Evolutionary conservation across 495 filamentous ascomycete species (phyloP).

Genomic region (Penicillium simplicissimum): DNA sequence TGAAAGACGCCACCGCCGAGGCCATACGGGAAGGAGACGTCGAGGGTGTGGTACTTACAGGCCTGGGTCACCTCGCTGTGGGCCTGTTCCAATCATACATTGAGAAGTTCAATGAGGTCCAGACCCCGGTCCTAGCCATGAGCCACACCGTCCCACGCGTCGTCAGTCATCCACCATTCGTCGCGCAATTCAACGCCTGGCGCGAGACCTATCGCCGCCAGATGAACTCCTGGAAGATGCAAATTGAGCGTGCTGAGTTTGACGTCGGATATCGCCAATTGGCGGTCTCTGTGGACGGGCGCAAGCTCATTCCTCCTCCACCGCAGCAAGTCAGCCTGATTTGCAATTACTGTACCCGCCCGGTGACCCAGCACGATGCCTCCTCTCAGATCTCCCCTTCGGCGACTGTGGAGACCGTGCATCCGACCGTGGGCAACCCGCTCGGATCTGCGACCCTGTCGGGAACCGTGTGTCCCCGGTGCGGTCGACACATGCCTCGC

Average conservation of each 20-base stretch:
- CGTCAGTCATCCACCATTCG: slow-evolving; percentile 59
- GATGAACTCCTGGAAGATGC: slow-evolving; percentile 74
- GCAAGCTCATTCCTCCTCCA: slow-evolving; percentile 62
- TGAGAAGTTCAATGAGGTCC: slow-evolving; percentile 80
- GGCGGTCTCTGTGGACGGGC: slow-evolving; percentile 61
- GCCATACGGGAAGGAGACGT: slow-evolving; percentile 77
- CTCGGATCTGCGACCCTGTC: slow-evolving; percentile 41
- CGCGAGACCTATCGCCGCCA: slow-evolving; percentile 77
- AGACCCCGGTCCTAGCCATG: slow-evolving; percentile 84
- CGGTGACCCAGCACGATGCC: slow-evolving; percentile 46
- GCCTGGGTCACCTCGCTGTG: slow-evolving; percentile 73
- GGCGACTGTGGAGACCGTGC: slow-evolving; percentile 35
- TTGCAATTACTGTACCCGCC: slow-evolving; percentile 77
- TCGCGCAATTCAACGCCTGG: slow-evolving; percentile 71
- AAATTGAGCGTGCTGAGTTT: slow-evolving; percentile 63
- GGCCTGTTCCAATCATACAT: slow-evolving; percentile 88
- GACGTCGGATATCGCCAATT: slow-evolving; percentile 59
- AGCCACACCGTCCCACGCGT: slow-evolving; percentile 79
- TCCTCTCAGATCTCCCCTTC: slow-evolving; percentile 40
- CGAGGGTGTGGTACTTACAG: slow-evolving; percentile 85
- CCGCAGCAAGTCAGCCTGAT: slow-evolving; percentile 77
- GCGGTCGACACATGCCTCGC: slow-evolving; percentile 82
- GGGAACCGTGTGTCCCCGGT: slow-evolving; percentile 73
- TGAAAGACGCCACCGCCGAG: slow-evolving; percentile 60
- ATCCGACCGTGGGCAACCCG: slow-evolving; percentile 41